Evolutionary conservation across 2,329 filamentous ascomycete genomes (phyloP).

Genomic region (Phaeosphaeria sp.): DNA sequence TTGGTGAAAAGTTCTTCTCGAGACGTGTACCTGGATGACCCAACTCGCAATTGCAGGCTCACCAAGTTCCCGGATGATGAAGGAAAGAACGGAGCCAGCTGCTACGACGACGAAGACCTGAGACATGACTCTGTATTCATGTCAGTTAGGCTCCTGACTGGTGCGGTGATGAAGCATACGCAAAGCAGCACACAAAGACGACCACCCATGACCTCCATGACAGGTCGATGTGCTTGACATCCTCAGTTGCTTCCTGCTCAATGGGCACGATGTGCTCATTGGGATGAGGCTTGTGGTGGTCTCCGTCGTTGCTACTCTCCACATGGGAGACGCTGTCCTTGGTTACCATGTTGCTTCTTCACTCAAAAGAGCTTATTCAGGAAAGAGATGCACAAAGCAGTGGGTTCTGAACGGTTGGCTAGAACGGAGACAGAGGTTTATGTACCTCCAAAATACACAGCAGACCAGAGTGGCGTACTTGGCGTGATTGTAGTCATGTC

Average conservation of each 20-base stretch:
- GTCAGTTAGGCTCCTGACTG: conserved; percentile 4
- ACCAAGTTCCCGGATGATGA: conserved; percentile 62
- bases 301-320: conserved; percentile 15
- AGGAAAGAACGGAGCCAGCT: conserved; percentile 63
- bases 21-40: conserved; percentile 58
- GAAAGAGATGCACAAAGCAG: not conserved
- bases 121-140: conserved; percentile 51
- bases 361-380: not conserved
- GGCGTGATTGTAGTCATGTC: conserved; percentile 1
- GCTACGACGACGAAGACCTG: conserved; percentile 64
- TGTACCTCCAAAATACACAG: not conserved
- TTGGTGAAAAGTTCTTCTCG: not conserved
- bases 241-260: conserved; percentile 36
- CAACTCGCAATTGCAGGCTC: conserved; percentile 59
- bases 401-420: not conserved
- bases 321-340: conserved; percentile 23
- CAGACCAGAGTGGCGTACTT: not conserved
- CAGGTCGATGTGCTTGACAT: conserved; percentile 53
- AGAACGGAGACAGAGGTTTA: not conserved
- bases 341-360: conserved; percentile 19
- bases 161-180: conserved; percentile 25
- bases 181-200: conserved; percentile 59
- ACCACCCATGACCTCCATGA: conserved; percentile 64
- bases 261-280: conserved; percentile 31
- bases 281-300: conserved; percentile 9